Conservation (phyloP, 441 rosid genomes). For the Populus hybrid region DNA sequence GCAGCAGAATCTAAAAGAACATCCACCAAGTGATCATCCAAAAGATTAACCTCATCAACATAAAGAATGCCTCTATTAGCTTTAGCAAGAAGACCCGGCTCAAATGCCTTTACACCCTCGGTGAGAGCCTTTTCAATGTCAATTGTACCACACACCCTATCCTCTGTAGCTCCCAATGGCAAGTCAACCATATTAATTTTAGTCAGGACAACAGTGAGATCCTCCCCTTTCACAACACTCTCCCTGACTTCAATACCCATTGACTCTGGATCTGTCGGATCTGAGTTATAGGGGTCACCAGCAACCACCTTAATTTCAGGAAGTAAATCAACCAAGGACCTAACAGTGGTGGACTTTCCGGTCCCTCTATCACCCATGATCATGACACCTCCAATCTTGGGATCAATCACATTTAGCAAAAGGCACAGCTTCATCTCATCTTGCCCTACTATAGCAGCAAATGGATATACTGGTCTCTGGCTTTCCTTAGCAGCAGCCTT, state of each 20-base stretch:
- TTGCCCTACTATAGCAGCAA: constrained; percentile 94
- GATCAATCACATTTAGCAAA: constrained; percentile 83
- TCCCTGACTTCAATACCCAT: constrained; percentile 91
- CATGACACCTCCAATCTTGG: constrained; percentile 96
- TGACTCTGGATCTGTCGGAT: constrained; percentile 80
- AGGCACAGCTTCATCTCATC: constrained; percentile 98
- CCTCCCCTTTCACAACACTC: constrained; percentile 46
- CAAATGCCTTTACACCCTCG: constrained; percentile 95
- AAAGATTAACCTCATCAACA: constrained; percentile 89
- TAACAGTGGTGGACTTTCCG: constrained; percentile 83
- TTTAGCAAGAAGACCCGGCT: constrained; percentile 93
- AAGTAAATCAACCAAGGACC: constrained; percentile 83
- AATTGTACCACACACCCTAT: constrained; percentile 88
- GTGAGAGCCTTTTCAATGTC: constrained; percentile 96
- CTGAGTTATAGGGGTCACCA: constrained; percentile 89
- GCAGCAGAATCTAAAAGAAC: constrained; percentile 98
- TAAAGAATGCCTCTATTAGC: constrained; percentile 95
- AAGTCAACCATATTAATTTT: constrained; percentile 96
- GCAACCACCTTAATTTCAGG: constrained; percentile 76
- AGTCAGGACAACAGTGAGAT: constrained; percentile 37
- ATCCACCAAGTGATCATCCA: constrained; percentile 94
- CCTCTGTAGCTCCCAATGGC: constrained; percentile 95
- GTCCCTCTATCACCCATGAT: constrained; percentile 99
- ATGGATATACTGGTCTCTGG: constrained; percentile 88
- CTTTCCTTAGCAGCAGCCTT: constrained; percentile 56